These are phyloP conservation scores for Tuber microsphaerosporum DNA, from an alignment of 495 filamentous ascomycete species.

Conservation along the genomic window DNA sequence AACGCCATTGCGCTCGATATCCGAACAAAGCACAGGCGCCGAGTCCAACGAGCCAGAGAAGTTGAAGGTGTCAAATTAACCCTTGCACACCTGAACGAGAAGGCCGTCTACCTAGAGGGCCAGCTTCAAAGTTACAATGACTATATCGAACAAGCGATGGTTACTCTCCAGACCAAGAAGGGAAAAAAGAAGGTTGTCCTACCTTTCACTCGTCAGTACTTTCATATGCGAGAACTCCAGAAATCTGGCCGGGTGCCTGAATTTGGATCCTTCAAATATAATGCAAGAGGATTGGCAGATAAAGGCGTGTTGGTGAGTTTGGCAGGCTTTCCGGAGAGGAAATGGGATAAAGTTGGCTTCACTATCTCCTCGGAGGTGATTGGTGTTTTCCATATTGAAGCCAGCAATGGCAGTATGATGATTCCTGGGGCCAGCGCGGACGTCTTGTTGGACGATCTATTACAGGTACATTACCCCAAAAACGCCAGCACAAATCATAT, in stretches of 20 bases:
- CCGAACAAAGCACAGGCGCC: conserved; percentile 85
- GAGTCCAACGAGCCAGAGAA: conserved; percentile 83
- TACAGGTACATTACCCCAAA: conserved; percentile 54
- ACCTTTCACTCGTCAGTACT: conserved; percentile 97
- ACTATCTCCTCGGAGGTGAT: conserved; percentile 93
- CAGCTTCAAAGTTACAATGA: conserved; percentile 97
- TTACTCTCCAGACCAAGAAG: conserved; percentile 96
- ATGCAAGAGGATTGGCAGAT: conserved; percentile 76
- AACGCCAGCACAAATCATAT: background rate
- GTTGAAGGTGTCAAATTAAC: conserved; percentile 82
- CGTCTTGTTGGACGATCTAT: conserved; percentile 82
- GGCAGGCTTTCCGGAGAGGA: conserved; percentile 73
- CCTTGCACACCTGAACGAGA: conserved; percentile 75
- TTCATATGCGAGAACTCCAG: conserved; percentile 91
- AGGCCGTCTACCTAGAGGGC: conserved; percentile 83
- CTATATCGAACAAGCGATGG: conserved; percentile 98
- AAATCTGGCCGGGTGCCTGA: conserved; percentile 85
- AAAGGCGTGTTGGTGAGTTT: conserved; percentile 88
- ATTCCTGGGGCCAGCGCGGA: conserved; percentile 87
- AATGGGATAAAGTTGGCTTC: conserved; percentile 86
- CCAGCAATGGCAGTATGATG: conserved; percentile 85
- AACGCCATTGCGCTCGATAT: conserved; percentile 97
- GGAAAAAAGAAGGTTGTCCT: conserved; percentile 91
- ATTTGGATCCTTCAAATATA: conserved; percentile 96
- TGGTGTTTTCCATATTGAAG: conserved; percentile 88